Evolutionary conservation across 169 alveolate genomes (phyloP), one percentile per base, ranked within the genome.

Genomic region (Plasmodium billcollinsi): DNA sequence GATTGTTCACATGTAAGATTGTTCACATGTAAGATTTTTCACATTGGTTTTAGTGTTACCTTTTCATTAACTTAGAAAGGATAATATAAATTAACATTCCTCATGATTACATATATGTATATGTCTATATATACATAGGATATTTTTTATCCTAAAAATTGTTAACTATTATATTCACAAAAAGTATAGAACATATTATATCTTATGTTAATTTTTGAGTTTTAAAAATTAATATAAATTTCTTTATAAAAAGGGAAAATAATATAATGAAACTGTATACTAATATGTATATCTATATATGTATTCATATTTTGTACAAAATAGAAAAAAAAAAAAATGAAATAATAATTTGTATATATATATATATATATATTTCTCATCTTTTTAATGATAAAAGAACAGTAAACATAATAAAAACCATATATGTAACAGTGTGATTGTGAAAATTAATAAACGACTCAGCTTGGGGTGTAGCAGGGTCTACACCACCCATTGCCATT

Each of bases 381-480:
- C 93, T 94, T 43, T 94, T 74, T 67, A 90, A 63, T 50, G 95
- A 71, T 89, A 93, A 92, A 29, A 95, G 72, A 75, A 95, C 97
- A 21, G 97, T 90, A 66, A 92, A 67, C 61, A 95, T 94, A 75
- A 95, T 96, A 73, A 95, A 94, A 58, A 95, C 88, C 97, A 95
- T 95, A 91, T 86, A 95, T 56, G 95, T 91, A 45, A 94, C 97
- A 50, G 97, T 94, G 91, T 95, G 97, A 94, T 95, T 94, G 89
- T 95, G 97, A 73, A 93, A 91, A 91, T 95, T 95, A 71, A 95
- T 95, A 54, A 91, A 56, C 18, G 96, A 92, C 75, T 95, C 97
- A 6, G 97, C 97, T 73, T 89, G 92, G 26, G 97, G 97, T 12
- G 97, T 89, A 15, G 97, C 97, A 9, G 97, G 97, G 74, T 95